Evolutionary conservation across 176 grass and related monocot genomes (phyloP).

Genomic region (Carex myosuroides): DNA sequence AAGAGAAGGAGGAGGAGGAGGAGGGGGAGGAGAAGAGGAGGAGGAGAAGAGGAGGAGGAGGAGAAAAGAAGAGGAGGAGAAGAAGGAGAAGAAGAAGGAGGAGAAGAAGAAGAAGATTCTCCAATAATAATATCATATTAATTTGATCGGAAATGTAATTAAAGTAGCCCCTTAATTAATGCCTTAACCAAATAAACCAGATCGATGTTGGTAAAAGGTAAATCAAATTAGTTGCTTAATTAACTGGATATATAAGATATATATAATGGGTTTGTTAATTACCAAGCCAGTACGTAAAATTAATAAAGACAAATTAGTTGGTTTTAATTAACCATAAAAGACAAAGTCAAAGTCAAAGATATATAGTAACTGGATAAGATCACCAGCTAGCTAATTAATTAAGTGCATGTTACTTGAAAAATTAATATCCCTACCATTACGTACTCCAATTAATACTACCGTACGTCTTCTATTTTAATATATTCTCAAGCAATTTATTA

Average conservation of each 20-base stretch:
- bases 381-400: not conserved
- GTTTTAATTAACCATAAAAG: not conserved
- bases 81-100: too few relatives aligned
- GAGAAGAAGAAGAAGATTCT: too few relatives aligned
- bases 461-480: not conserved
- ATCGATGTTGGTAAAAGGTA: not conserved
- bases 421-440: not conserved
- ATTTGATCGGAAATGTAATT: too few relatives aligned
- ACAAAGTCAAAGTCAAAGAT: not conserved
- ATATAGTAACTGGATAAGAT: not conserved
- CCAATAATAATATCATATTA: too few relatives aligned
- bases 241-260: too few relatives aligned
- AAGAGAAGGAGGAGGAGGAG: too few relatives aligned
- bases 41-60: too few relatives aligned
- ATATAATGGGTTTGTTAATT: too few relatives aligned
- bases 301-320: not conserved
- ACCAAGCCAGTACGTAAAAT: not conserved
- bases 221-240: not conserved
- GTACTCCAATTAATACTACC: not conserved
- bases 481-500: not conserved
- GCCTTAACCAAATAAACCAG: not conserved
- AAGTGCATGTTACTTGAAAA: conserved; percentile 8
- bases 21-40: too few relatives aligned
- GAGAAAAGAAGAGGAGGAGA: too few relatives aligned
- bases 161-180: too few relatives aligned